Conservation (phyloP, 148 eudicot species). For the Chenopodium quinoa region DNA sequence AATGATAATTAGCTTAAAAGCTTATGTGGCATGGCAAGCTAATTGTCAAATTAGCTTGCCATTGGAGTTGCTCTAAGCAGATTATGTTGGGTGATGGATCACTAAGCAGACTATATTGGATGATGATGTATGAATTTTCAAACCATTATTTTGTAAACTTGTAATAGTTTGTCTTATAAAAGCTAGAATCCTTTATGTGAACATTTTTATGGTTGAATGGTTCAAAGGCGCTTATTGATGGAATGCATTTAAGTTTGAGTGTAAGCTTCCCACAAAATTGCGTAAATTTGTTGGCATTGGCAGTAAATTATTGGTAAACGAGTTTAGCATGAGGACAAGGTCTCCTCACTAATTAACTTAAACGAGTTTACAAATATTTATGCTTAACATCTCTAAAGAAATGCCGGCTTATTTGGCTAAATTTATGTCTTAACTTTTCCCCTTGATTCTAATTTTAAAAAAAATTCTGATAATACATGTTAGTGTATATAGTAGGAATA, state of each 20-base stretch:
- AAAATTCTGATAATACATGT: no score
- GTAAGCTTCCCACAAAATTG: not conserved
- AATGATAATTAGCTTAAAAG: no score
- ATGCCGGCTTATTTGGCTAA: no score
- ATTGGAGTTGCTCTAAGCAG: not conserved
- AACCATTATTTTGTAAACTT: not conserved
- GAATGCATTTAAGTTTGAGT: not conserved
- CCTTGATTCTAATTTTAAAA: no score
- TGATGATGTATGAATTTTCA: not conserved
- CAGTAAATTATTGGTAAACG: not conserved
- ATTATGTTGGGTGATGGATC: not conserved
- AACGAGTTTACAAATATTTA: no score
- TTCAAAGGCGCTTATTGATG: not conserved
- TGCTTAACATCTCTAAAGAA: no score
- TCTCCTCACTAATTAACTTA: no score
- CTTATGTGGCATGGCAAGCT: no score
- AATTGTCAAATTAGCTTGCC: no score
- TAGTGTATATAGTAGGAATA: no score
- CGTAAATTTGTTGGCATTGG: not conserved
- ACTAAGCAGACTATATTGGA: not conserved
- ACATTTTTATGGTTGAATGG: not conserved
- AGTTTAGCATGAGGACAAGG: no score
- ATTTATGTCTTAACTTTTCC: no score
- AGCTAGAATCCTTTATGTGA: not conserved
- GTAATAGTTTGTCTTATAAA: not conserved